phyloP scores from a whole-genome alignment of 2,329 filamentous ascomycete species.

The Fusarium sp. region DNA sequence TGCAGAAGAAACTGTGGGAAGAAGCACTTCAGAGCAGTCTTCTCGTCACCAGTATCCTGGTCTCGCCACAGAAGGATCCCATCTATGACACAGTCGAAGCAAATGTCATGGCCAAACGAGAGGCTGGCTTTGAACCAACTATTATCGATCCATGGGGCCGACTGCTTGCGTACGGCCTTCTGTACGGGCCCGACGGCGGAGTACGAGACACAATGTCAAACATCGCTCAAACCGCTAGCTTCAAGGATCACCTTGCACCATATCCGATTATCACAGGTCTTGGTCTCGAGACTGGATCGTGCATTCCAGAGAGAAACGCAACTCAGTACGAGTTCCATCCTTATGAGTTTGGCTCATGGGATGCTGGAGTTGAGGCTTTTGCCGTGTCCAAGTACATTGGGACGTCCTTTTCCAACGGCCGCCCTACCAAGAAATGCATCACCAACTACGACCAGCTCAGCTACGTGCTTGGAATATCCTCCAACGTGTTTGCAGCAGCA shows the following conservation, averaged over 20 bases:
- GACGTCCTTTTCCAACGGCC: neutral
- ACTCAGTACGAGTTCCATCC: constrained; percentile 20
- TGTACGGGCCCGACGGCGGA: neutral
- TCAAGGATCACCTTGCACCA: neutral
- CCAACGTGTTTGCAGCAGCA: constrained; percentile 14
- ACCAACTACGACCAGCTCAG: constrained; percentile 21
- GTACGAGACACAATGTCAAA: constrained; percentile 3
- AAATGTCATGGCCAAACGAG: constrained; percentile 5
- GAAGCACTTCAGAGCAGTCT: constrained; percentile 11
- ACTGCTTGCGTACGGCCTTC: constrained; percentile 7
- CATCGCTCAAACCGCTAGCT: constrained; percentile 8
- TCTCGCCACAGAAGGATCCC: neutral
- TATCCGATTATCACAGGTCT: constrained; percentile 17
- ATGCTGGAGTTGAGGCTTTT: constrained; percentile 4
- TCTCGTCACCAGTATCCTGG: constrained; percentile 13
- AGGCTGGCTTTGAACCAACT: constrained; percentile 14
- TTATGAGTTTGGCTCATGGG: constrained; percentile 17
- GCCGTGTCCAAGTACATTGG: constrained; percentile 12
- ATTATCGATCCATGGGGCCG: constrained; percentile 22
- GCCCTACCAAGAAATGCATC: constrained; percentile 2
- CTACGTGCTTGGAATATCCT: constrained; percentile 15
- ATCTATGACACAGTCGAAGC: constrained; percentile 9
- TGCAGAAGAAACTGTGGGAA: constrained; percentile 13
- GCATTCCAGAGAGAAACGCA: constrained; percentile 7
- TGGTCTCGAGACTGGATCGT: constrained; percentile 7